phyloP scores from a whole-genome alignment of 2,329 filamentous ascomycete genomes.

The Lasiodiplodia hormozganensis region DNA sequence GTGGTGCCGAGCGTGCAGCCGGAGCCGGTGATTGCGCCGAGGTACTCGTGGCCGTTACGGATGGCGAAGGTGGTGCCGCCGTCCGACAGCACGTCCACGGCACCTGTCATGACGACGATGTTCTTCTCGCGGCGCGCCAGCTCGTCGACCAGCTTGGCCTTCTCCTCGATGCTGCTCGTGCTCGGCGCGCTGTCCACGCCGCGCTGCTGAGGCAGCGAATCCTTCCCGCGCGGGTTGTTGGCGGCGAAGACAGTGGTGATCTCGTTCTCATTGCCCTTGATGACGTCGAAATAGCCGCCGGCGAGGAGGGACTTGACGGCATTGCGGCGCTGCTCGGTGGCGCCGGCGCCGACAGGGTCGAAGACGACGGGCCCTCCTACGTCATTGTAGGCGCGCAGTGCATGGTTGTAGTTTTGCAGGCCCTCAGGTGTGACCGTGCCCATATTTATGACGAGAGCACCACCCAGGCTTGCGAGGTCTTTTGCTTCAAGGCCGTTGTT shows the following conservation, averaged over 20 bases:
- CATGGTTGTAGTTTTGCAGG: slow-evolving; percentile 73
- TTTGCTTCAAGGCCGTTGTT: slow-evolving; percentile 82
- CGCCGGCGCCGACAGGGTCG: slow-evolving; percentile 90
- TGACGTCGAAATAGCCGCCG: slow-evolving; percentile 80
- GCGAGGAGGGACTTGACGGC: slow-evolving; percentile 75
- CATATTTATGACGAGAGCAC: slow-evolving; percentile 91
- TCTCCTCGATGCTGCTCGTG: slow-evolving; percentile 59
- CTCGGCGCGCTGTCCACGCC: slow-evolving; percentile 79
- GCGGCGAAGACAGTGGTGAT: slow-evolving; percentile 69
- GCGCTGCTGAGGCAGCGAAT: slow-evolving; percentile 63
- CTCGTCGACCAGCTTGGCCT: slow-evolving; percentile 66
- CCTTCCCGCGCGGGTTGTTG: neutral
- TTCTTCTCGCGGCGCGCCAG: slow-evolving; percentile 73
- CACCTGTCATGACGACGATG: slow-evolving; percentile 83
- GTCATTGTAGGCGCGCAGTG: slow-evolving; percentile 81
- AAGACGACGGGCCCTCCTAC: slow-evolving; percentile 78
- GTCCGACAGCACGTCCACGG: slow-evolving; percentile 78
- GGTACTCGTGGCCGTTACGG: slow-evolving; percentile 75
- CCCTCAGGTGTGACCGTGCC: slow-evolving; percentile 83
- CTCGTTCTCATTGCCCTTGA: slow-evolving; percentile 94
- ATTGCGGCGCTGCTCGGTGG: slow-evolving; percentile 74
- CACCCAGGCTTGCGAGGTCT: slow-evolving; percentile 79
- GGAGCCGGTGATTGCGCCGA: slow-evolving; percentile 73
- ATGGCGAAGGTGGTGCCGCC: slow-evolving; percentile 72
- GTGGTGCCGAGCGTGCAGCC: slow-evolving; percentile 87